Conservation (phyloP, 1,284 basidiomycete species). For the Cutaneotrichosporon mucoides region DNA sequence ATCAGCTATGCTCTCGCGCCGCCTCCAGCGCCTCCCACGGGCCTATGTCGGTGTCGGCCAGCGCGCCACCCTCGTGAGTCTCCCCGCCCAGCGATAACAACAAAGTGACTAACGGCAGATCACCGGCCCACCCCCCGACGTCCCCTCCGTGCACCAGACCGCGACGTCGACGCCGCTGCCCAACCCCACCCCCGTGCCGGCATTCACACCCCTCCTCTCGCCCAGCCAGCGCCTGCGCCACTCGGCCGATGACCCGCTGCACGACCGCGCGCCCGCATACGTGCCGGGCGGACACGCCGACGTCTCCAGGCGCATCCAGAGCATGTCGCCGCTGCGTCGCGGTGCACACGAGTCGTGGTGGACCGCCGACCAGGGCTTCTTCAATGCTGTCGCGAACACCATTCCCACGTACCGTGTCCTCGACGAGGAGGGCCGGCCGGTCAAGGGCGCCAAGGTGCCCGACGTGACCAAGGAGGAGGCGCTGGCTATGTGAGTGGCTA, state of each 20-base stretch:
- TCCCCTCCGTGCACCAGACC: slow-evolving; percentile 24
- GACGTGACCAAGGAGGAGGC: slow-evolving; percentile 69
- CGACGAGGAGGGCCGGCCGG: slow-evolving; percentile 66
- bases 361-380: slow-evolving; percentile 43
- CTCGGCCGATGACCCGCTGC: slow-evolving; percentile 21
- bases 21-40: slow-evolving; percentile 7
- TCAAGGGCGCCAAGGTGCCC: slow-evolving; percentile 69
- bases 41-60: neutral
- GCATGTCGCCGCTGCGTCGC: slow-evolving; percentile 40
- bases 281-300: slow-evolving; percentile 37
- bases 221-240: slow-evolving; percentile 16
- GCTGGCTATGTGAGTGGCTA: slow-evolving; percentile 65
- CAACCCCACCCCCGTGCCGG: slow-evolving; percentile 40
- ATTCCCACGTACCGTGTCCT: slow-evolving; percentile 77
- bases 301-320: slow-evolving; percentile 26
- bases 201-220: slow-evolving; percentile 24
- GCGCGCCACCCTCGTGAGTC: slow-evolving; percentile 7
- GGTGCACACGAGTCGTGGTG: slow-evolving; percentile 49
- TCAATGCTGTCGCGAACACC: slow-evolving; percentile 47
- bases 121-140: slow-evolving; percentile 42
- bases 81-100: neutral
- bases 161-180: slow-evolving; percentile 28
- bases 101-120: slow-evolving; percentile 27
- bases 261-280: slow-evolving; percentile 30
- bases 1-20: slow-evolving; percentile 17